These are phyloP conservation scores for Papiliotrema nemorosa DNA, from an alignment of 1,284 basidiomycete species.

Conservation along the genomic window DNA sequence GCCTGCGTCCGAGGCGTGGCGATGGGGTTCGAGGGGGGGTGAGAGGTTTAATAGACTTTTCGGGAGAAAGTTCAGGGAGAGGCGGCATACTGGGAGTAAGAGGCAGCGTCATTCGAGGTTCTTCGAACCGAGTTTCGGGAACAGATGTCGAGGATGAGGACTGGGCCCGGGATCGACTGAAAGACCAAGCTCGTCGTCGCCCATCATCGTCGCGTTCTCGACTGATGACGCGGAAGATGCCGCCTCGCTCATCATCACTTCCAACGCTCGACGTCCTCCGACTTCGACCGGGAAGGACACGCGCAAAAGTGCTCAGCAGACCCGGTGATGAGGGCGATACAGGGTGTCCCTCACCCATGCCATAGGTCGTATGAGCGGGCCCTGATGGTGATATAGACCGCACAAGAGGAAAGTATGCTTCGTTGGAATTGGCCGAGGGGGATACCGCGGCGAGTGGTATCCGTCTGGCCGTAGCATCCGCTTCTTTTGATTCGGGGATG, in stretches of 20 bases:
- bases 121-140: no score
- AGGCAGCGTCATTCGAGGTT: not conserved
- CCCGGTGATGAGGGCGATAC: not conserved
- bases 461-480: not conserved
- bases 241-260: not conserved
- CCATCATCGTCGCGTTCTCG: conserved; percentile 10
- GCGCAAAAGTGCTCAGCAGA: conserved; percentile 13
- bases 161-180: not conserved
- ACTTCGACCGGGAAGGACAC: conserved; percentile 17
- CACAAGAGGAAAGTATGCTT: conserved; percentile 28
- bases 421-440: conserved; percentile 13
- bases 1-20: not conserved
- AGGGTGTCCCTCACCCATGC: conserved; percentile 6
- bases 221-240: conserved; percentile 1
- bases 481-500: no score
- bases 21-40: conserved; percentile 1
- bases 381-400: conserved; percentile 19
- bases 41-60: not conserved
- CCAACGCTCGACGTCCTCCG: conserved; percentile 5
- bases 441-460: not conserved
- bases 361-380: conserved; percentile 15
- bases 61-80: not conserved
- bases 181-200: conserved; percentile 1
- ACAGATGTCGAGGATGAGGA: no score
- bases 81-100: not conserved